Evolutionary conservation across 2,329 filamentous ascomycete species (phyloP).

Genomic region (Paracoccidioides lutzii): DNA sequence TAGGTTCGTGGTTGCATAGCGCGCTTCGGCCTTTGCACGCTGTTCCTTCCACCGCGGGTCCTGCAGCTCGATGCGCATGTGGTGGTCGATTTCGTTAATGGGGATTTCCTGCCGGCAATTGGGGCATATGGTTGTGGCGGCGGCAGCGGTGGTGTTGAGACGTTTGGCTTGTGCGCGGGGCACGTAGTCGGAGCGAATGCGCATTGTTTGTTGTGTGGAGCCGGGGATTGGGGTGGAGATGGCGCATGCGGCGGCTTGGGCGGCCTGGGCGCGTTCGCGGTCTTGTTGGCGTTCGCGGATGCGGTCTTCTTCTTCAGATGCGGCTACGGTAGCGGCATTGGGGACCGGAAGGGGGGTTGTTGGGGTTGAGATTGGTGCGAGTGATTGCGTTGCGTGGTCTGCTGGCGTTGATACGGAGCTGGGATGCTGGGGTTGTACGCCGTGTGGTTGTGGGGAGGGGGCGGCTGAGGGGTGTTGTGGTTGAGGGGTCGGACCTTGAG

Average conservation of each 20-base stretch:
- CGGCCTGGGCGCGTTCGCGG: constrained; percentile 56
- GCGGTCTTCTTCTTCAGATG: constrained; percentile 38
- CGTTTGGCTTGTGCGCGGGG: constrained; percentile 65
- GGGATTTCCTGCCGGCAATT: constrained; percentile 89
- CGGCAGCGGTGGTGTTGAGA: constrained; percentile 53
- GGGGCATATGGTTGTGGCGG: constrained; percentile 59
- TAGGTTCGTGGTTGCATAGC: constrained; percentile 74
- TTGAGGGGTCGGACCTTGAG: constrained; percentile 26
- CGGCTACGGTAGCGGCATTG: constrained; percentile 24
- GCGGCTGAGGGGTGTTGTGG: constrained; percentile 16
- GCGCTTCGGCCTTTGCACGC: constrained; percentile 73
- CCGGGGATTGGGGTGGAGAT: constrained; percentile 34
- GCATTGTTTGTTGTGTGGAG: constrained; percentile 48
- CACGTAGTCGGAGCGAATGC: constrained; percentile 87
- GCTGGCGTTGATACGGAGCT: constrained; percentile 20
- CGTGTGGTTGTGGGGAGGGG: constrained; percentile 11
- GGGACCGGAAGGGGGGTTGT: constrained; percentile 16
- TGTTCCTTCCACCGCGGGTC: constrained; percentile 96
- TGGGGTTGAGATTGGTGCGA: constrained; percentile 27
- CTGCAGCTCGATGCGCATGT: constrained; percentile 88
- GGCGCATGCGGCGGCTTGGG: constrained; percentile 63
- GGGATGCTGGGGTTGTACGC: constrained; percentile 16
- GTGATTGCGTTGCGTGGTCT: constrained; percentile 14
- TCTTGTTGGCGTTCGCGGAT: constrained; percentile 45
- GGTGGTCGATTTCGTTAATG: constrained; percentile 73